Percentiles rank a stretch among this genome's conserved stretches.
phyloP scores from a whole-genome alignment of 139 green algal genomes.

The Micractinium conductrix region DNA sequence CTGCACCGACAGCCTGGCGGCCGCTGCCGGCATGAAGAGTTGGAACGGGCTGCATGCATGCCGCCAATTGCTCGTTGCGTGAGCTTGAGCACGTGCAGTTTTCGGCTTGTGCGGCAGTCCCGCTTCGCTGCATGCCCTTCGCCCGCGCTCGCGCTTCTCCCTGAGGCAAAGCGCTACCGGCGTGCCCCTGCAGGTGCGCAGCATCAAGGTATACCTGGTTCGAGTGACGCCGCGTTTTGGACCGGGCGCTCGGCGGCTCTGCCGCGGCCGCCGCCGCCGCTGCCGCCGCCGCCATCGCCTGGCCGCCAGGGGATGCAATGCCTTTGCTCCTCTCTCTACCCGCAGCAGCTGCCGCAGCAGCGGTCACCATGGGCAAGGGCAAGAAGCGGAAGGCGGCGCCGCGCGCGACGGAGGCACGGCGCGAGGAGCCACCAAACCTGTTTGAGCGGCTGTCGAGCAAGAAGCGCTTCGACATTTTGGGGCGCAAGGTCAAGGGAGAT shows the following conservation, averaged over 20 bases:
- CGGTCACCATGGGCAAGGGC: neutral
- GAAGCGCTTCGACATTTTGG: constrained; percentile 70
- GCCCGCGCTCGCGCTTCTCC: no score
- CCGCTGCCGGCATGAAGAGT: no score
- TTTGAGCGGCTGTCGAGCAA: constrained; percentile 59
- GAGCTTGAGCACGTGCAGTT: no score
- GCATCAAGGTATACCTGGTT: no score
- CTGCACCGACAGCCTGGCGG: no score
- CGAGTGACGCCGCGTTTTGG: no score
- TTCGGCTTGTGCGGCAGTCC: no score
- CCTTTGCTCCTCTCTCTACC: neutral
- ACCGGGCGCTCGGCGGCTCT: neutral
- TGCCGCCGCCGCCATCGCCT: neutral
- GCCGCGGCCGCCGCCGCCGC: neutral
- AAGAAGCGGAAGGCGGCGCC: constrained; percentile 34
- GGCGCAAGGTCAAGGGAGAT: constrained; percentile 62
- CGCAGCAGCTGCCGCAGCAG: neutral
- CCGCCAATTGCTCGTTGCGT: no score
- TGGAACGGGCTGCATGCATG: no score
- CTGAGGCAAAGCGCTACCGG: no score
- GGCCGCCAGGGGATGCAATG: neutral
- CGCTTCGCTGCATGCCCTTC: no score
- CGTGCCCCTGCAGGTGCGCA: no score
- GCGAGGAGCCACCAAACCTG: constrained; percentile 37
- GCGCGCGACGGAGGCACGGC: neutral